Percentiles rank a stretch among this genome's conserved stretches.
Conservation (phyloP, 2,329 filamentous ascomycete species). For the Emergomyces pasteurianus region DNA sequence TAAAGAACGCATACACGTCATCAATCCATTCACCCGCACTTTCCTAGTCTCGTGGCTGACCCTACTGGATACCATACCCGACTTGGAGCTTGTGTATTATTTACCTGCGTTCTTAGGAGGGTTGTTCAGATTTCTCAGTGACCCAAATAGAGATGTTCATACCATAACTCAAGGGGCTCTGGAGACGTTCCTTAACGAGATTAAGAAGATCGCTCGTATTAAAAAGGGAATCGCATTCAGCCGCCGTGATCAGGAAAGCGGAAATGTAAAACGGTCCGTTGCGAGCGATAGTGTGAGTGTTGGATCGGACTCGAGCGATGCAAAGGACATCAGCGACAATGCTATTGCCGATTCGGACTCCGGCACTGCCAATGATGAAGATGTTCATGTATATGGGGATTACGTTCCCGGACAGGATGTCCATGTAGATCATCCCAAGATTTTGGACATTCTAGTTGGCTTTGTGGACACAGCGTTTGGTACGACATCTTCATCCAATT, state of each 20-base stretch:
- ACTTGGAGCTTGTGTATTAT: constrained; percentile 86
- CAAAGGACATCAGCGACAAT: constrained; percentile 40
- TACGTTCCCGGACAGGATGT: constrained; percentile 98
- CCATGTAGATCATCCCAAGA: constrained; percentile 81
- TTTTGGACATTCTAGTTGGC: constrained; percentile 79
- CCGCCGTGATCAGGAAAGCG: constrained; percentile 54
- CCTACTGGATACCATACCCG: constrained; percentile 87
- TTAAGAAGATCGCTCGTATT: constrained; percentile 83
- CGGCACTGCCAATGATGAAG: constrained; percentile 42
- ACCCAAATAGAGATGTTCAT: constrained; percentile 87
- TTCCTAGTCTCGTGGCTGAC: constrained; percentile 96
- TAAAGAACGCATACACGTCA: constrained; percentile 84
- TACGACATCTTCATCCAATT: constrained; percentile 28
- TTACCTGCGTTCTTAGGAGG: constrained; percentile 85
- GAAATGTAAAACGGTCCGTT: constrained; percentile 56
- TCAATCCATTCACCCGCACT: constrained; percentile 87
- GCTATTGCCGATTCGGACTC: constrained; percentile 40
- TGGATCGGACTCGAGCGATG: constrained; percentile 36
- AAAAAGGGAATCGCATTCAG: constrained; percentile 89
- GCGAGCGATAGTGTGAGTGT: constrained; percentile 56
- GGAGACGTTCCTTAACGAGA: constrained; percentile 83
- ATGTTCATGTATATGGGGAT: constrained; percentile 64
- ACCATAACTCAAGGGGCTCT: constrained; percentile 79
- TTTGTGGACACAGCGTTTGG: constrained; percentile 75
- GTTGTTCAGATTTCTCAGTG: constrained; percentile 81